Conservation (phyloP, 148 eudicot genomes). For the Beta vulgaris region DNA sequence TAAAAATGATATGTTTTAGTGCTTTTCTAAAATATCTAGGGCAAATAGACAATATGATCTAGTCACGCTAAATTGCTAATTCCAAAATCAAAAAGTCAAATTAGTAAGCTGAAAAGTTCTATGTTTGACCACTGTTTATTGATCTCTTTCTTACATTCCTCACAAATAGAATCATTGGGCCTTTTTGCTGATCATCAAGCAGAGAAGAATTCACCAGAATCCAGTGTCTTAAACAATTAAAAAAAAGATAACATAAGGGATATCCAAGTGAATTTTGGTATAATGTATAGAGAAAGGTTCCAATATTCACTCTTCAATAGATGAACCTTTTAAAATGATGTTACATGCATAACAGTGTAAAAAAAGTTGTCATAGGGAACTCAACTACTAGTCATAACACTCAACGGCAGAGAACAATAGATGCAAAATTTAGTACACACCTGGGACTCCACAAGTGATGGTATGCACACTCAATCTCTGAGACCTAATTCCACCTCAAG, state of each 20-base stretch:
- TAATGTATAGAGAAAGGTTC: not conserved
- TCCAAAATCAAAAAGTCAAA: not conserved
- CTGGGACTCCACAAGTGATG: slow-evolving; percentile 21
- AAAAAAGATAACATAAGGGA: not conserved
- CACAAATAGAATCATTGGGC: not conserved
- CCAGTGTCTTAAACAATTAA: not conserved
- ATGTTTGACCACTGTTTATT: not conserved
- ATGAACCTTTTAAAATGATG: not conserved
- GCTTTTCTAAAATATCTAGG: not conserved
- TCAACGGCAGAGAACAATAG: not conserved
- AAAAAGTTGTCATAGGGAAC: not conserved
- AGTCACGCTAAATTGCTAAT: not conserved
- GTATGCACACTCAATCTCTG: slow-evolving; percentile 50
- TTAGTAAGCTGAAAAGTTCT: not conserved
- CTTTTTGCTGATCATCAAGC: not conserved
- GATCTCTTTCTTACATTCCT: not conserved
- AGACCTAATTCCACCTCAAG: slow-evolving; percentile 94
- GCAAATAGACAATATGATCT: not conserved
- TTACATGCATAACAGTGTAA: not conserved
- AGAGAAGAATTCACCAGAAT: not conserved
- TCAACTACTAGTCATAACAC: not conserved
- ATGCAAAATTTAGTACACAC: slow-evolving; percentile 18
- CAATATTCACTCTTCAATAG: not conserved
- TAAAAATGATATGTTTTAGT: not conserved
- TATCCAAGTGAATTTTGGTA: not conserved